These are phyloP conservation scores for Gossypium stocksii DNA, from an alignment of 345 rosid genomes.

Conservation along the genomic window DNA sequence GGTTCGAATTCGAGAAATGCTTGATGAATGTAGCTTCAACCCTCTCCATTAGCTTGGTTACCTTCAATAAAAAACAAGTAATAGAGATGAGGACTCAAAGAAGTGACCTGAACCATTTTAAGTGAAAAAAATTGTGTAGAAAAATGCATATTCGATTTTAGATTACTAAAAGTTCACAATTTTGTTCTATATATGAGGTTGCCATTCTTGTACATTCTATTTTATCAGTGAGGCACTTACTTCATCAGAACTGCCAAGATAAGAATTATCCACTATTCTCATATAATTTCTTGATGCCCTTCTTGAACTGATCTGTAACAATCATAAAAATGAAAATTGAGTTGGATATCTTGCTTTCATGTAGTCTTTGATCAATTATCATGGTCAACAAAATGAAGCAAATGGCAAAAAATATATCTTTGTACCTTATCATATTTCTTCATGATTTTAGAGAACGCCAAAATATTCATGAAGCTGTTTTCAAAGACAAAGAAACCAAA, in stretches of 20 bases:
- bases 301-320: constrained; percentile 20
- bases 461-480: constrained; percentile 34
- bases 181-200: not conserved
- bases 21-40: constrained; percentile 60
- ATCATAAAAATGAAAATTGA: not conserved
- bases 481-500: not conserved
- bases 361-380: not conserved
- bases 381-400: not conserved
- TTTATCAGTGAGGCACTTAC: not conserved
- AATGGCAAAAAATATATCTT: not conserved
- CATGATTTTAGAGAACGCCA: constrained; percentile 41
- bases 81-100: not conserved
- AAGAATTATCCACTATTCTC: constrained; percentile 58
- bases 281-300: constrained; percentile 53
- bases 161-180: not conserved
- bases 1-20: constrained; percentile 52
- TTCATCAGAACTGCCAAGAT: constrained; percentile 60
- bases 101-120: not conserved
- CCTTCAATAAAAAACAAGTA: not conserved
- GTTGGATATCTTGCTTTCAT: not conserved
- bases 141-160: not conserved
- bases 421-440: constrained; percentile 53
- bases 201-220: not conserved
- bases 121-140: not conserved
- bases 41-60: constrained; percentile 29